Evolutionary conservation across 352 stramenopile species (phyloP), one percentile per base, ranked within the genome.

Genomic region (Discostella stelligera): DNA sequence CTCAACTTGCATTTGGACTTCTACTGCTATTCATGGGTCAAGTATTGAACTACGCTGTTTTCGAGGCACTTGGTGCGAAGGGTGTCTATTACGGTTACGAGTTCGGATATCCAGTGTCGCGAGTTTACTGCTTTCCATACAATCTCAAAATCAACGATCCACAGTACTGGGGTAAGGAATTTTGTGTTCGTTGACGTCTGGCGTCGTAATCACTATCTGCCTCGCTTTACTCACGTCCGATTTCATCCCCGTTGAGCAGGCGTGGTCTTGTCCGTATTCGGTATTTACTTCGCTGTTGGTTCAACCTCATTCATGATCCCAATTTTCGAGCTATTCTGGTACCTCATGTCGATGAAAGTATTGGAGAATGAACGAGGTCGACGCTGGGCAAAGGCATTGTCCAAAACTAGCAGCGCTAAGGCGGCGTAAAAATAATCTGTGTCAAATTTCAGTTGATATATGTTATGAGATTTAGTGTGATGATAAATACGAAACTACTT

Each of bases 11-110:
- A 6, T 20, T 65, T 44, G 77, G 77, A 21, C 21, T 81, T 2
- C 11, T 66, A 9, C 32, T 85, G 0, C 25, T 81, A 25, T 70
- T 76, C 20, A 49, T 73, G 25, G 77, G 77, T 21, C 77, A 85
- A 70, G 41, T 71, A 3, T 53, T 85, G 16, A 85, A 85, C 62
- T 72, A 77, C 74, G 49, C 73, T 21, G 67, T 74, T 0, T 85
- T 85, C 61, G 54, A 81, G 46, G 77, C 77, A 14, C 61, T 85
- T 27, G 68, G 71, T 58, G 71, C 65, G 2, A 79, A 78, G 41
- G 77, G 77, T 37, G 77, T 85, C 5, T 85, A 85, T 48, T 85
- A 85, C 61, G 72, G 72, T 5, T 76, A 78, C 37, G 77, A 85
- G 52, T 80, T 85, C 25, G 77, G 77, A 25, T 81, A 85, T 53